phyloP scores from a whole-genome alignment of 148 eudicot genomes.

The Heliosperma pusillum region DNA sequence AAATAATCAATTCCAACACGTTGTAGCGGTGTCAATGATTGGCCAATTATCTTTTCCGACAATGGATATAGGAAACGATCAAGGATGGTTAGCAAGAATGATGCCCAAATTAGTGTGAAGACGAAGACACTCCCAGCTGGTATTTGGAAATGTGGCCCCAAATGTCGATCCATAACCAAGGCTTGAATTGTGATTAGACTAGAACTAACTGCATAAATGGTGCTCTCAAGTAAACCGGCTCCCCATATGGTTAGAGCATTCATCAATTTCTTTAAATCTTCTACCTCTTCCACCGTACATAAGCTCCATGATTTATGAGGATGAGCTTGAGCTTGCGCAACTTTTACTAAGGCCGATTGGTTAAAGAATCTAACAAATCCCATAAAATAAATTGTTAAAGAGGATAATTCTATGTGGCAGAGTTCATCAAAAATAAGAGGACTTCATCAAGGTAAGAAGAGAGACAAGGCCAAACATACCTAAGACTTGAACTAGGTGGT shows the following conservation, averaged over 20 bases:
- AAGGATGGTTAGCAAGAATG: slow-evolving; percentile 29
- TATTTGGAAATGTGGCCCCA: slow-evolving; percentile 27
- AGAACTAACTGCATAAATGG: slow-evolving; percentile 37
- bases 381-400: neutral
- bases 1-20: slow-evolving; percentile 38
- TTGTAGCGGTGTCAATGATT: slow-evolving; percentile 26
- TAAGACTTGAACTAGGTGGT: slow-evolving; percentile 28
- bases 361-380: slow-evolving; percentile 30
- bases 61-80: slow-evolving; percentile 32
- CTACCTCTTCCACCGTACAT: slow-evolving; percentile 42
- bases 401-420: neutral
- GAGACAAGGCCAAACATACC: slow-evolving; percentile 19
- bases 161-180: slow-evolving; percentile 33
- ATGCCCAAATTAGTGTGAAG: slow-evolving; percentile 29
- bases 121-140: slow-evolving; percentile 35
- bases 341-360: slow-evolving; percentile 29
- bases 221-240: slow-evolving; percentile 41
- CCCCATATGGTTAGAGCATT: slow-evolving; percentile 51
- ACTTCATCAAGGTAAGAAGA: no score
- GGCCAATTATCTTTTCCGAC: slow-evolving; percentile 27
- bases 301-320: slow-evolving; percentile 35
- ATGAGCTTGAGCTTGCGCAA: slow-evolving; percentile 1
- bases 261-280: slow-evolving; percentile 43
- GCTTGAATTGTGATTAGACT: slow-evolving; percentile 61
- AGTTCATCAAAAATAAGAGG: neutral